Percentiles rank a stretch among this genome's conserved stretches.
These are phyloP conservation scores for Sporothrix euskadiensis DNA, from an alignment of 2,329 filamentous ascomycete species.

Conservation along the genomic window DNA sequence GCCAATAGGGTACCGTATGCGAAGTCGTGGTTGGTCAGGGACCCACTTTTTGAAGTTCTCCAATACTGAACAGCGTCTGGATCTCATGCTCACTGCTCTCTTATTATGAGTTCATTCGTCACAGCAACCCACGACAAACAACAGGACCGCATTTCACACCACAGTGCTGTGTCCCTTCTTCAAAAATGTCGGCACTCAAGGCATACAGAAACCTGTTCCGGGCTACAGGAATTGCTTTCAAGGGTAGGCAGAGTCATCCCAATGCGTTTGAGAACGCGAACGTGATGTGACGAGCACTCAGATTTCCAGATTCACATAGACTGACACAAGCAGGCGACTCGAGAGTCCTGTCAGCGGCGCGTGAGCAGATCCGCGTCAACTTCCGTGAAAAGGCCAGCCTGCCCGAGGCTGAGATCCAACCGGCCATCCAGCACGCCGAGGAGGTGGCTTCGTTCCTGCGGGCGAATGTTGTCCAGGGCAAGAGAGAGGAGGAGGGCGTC, in stretches of 20 bases:
- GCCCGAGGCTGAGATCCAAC: constrained; percentile 58
- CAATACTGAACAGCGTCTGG: not conserved
- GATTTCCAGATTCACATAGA: not conserved
- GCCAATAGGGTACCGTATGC: not conserved
- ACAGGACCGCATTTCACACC: not conserved
- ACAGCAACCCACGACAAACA: not conserved
- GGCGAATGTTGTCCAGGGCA: constrained; percentile 86
- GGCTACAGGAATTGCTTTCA: constrained; percentile 78
- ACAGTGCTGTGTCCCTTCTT: not conserved
- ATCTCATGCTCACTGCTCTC: not conserved
- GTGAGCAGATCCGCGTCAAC: constrained; percentile 66
- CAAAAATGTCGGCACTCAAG: constrained; percentile 55
- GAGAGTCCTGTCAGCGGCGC: constrained; percentile 68
- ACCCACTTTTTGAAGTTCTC: constrained; percentile 11
- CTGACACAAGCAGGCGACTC: constrained; percentile 29
- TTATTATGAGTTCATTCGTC: not conserved
- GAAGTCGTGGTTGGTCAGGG: not conserved
- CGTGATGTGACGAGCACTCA: not conserved
- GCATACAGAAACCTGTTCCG: constrained; percentile 83
- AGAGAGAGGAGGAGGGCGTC: constrained; percentile 48
- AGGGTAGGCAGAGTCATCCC: constrained; percentile 55
- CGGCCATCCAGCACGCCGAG: constrained; percentile 74
- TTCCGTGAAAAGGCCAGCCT: constrained; percentile 70
- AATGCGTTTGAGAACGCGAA: not conserved
- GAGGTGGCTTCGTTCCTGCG: constrained; percentile 78